Conservation (phyloP, 2,329 filamentous ascomycete genomes). For the Colletotrichum abscissum region DNA sequence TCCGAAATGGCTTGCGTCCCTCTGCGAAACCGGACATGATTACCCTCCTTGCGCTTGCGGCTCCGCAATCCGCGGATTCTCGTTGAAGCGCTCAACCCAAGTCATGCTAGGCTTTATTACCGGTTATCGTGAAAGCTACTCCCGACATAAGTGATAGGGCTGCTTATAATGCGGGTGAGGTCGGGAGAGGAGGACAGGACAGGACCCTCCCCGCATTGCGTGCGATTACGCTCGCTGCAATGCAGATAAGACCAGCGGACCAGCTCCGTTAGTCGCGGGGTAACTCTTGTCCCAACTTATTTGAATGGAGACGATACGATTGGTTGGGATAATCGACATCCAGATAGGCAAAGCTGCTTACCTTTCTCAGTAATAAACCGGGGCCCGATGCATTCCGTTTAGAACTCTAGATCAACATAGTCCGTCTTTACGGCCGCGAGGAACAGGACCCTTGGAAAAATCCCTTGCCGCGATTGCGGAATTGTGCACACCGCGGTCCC, state of each 20-base stretch:
- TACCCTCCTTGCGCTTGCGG: background rate
- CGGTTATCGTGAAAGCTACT: background rate
- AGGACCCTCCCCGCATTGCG: background rate
- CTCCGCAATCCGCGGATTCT: background rate
- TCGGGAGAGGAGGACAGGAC: background rate
- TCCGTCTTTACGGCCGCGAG: background rate
- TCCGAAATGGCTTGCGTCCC: background rate
- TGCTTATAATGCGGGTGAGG: background rate
- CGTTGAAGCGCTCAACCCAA: background rate
- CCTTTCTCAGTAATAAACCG: background rate
- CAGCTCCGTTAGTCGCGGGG: constrained; percentile 1
- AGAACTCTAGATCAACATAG: background rate
- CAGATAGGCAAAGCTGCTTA: background rate
- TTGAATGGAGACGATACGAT: background rate
- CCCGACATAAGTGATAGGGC: background rate
- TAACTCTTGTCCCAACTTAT: background rate
- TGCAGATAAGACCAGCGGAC: background rate
- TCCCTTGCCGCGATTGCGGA: constrained; percentile 4
- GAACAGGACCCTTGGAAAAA: background rate
- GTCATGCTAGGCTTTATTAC: background rate
- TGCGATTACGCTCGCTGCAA: background rate
- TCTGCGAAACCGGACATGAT: background rate
- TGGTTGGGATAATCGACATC: background rate
- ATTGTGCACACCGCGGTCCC: constrained; percentile 19
- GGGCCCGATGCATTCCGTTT: background rate